Evolutionary conservation across 2,329 filamentous ascomycete species (phyloP), one percentile per base, ranked within the genome.

Genomic region (Xylogone sp.): DNA sequence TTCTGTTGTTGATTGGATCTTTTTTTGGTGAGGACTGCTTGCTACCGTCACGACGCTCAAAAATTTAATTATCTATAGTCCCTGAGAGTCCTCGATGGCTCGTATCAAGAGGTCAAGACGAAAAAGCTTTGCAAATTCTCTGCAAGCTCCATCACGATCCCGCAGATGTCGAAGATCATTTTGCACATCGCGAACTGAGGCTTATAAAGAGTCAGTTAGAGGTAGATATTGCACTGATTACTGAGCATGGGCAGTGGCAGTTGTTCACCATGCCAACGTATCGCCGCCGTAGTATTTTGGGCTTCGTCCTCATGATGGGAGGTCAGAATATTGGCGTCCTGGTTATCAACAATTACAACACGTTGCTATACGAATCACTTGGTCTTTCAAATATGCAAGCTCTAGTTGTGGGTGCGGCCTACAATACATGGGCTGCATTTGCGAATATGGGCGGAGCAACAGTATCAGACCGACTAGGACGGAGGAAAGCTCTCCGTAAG

Each of bases 281-380:
- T 42, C 53, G 53, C 29, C 27, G 44, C 3, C 49, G 53, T 6
- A 52, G 27, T 13, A 50, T 52, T 22, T 21, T 54, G 24, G 51
- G 43, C 8, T 43, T 45, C n/a, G 21, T 56, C 22, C 24, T 56
- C 43, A 46, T 53, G 48, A 44, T 47, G 16, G 53, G 50, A 16
- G 50, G 49, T 5, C 53, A 54, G 20, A 54, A 54, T 22, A 46
- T 45, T 24, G 53, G 53, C 21, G 50, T 54, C 20, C 43, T 54
- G 5, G 53, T 54, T 21, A 54, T 54, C 21, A 52, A 52, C 22
- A 54, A 52, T 21, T 54, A 52, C 21, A 54, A 54, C 21, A 52
- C 53, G 19, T 42, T 54, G 31, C 31, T 54, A 13, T 54, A 54
- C 27, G 20, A 54, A 16, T 54, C 53, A 6, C 43, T 54, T 19